Base-by-base conservation (phyloP, 1,284 basidiomycete species). In the Heterobasidion irregulare region DNA sequence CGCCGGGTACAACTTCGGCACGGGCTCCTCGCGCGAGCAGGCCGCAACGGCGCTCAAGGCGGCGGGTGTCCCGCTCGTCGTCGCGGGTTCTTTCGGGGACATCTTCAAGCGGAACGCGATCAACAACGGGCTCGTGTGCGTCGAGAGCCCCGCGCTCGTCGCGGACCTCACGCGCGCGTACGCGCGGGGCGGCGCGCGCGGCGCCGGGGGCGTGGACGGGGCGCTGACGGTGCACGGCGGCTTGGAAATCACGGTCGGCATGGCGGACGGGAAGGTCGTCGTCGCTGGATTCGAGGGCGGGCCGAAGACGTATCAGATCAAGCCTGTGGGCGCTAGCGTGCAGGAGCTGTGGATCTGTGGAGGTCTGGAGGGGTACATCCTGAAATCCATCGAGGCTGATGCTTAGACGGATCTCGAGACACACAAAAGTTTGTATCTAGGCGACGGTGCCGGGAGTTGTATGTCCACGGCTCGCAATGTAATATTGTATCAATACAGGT, bases 21-120 rank as follows among this genome's bases (percentile, higher is more conserved):
- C 97, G 0, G 97, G 96, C 8, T 97, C 94, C 0, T 98, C 94
- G n/a, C 86, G 96, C 52, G 96, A 99, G 72, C 96, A 99, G 70
- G 96, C 96, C 1, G 97, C 97, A 13, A 99, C 96, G 0, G 96
- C 96, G 1, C 85, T 99, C 62, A 94, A 96, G 69, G 84, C 95
- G 26, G 91, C 96, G 0, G 95, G 96, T 8, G 77, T 99, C 8
- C 94, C 94, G 0, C 76, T 98, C 52, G 94, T 99, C 54, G 82
- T 99, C 57, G 94, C 94, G 33, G 97, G 95, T 47, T 95, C 92
- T 34, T 99, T 99, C 65, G 96, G 97, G 15, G 97, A 99, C 70
- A 98, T 99, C 63, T 99, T 98, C 80, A 98, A 99, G 76, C 86
- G 96, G 36, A 99, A 99, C 70, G 89, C 94, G 13, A 99, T 99